phyloP scores from a whole-genome alignment of 1,284 basidiomycete genomes.

The Sanghuangporus weigelae region DNA sequence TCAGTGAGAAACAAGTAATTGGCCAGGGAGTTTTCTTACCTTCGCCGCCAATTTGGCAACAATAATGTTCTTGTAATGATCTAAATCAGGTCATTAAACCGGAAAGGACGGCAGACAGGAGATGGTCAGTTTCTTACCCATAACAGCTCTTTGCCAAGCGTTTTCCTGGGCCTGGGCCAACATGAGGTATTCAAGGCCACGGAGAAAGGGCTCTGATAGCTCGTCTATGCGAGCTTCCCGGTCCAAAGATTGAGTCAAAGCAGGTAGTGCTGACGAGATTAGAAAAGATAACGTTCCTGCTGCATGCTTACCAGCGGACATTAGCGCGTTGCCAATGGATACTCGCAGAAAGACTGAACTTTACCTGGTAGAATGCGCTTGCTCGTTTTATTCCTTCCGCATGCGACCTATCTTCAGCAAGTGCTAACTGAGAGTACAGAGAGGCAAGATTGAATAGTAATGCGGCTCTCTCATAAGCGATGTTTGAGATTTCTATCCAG shows the following conservation, averaged over 20 bases:
- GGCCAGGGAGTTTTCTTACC: constrained; percentile 30
- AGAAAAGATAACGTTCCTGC: constrained; percentile 75
- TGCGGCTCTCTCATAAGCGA: constrained; percentile 74
- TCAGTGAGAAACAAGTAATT: not conserved
- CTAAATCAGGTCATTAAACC: constrained; percentile 30
- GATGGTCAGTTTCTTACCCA: constrained; percentile 44
- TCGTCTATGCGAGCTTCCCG: constrained; percentile 57
- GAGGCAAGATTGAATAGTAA: constrained; percentile 84
- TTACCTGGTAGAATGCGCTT: constrained; percentile 66
- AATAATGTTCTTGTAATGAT: constrained; percentile 77
- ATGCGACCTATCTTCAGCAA: constrained; percentile 61
- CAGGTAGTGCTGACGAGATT: constrained; percentile 51
- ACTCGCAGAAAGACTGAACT: constrained; percentile 16
- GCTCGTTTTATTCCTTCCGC: constrained; percentile 77
- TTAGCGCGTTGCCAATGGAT: constrained; percentile 2
- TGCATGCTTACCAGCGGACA: constrained; percentile 48
- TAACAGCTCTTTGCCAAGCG: constrained; percentile 89
- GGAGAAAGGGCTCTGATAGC: constrained; percentile 58
- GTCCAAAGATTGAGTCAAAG: constrained; percentile 44
- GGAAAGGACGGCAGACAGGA: constrained; percentile 3
- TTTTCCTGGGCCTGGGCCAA: constrained; percentile 96
- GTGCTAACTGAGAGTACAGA: constrained; percentile 70
- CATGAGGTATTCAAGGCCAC: constrained; percentile 72
- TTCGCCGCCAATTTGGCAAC: constrained; percentile 83
- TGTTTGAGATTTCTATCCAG: constrained; percentile 62